Base-by-base conservation (phyloP, 2,329 filamentous ascomycete species). In the Calonectria montana region DNA sequence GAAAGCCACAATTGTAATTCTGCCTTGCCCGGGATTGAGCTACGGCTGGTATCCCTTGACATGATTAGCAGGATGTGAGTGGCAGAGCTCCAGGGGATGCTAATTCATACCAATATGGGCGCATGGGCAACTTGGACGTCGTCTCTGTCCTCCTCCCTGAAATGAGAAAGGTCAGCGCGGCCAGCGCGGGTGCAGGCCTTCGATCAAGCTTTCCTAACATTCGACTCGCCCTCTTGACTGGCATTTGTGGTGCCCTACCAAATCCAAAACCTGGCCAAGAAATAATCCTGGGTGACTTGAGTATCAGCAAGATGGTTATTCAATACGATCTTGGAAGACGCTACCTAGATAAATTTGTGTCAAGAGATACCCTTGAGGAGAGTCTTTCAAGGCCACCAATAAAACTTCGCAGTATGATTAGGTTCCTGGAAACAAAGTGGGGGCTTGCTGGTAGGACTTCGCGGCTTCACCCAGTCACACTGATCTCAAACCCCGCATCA, bases 161-260 rank as follows among this genome's bases (percentile, higher is more conserved):
- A 5, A 81, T 81, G 71, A 82, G 82, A 27, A 83, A 80, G 61
- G 69, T 37, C 29, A 80, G 65, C 43, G 79, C 82, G 0, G 80
- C 82, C 2, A 73, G 69, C 31, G 73, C 75, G 0, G 77, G 81
- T 0, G 72, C 77, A 1, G 78, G 75, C 29, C 67, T 85, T 8
- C 76, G 79, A 0, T 76, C 75, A 5, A 86, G 82, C 61, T 86
- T 82, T 63, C 64, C 65, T 0, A 68, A 71, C 10, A 57, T 87
- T 16, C 77, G 74, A 39, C 72, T 85, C 0, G 82, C 75, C 2
- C 62, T 86, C 1, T 48, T 86, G 2, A 83, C 84, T 4, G 85
- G 85, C 0, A 75, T 86, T 1, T 86, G 84, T 65, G 84, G 83
- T 7, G 83, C 80, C 15, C 76, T 81, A 7, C 83, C 84, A 13